phyloP scores from a whole-genome alignment of 1,284 basidiomycete species.

The Ustilago tritici region DNA sequence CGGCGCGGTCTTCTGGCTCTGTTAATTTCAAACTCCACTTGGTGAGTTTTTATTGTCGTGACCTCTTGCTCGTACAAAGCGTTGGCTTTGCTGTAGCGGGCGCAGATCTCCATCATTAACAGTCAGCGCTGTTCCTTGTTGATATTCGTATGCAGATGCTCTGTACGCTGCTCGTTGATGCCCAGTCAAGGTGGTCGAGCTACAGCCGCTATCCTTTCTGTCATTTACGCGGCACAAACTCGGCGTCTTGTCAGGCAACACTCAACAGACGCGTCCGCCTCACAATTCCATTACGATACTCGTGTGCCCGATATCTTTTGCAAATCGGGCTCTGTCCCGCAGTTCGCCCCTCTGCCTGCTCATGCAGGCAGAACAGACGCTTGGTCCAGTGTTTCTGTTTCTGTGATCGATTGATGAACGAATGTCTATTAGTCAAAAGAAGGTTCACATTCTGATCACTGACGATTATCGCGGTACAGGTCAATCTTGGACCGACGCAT shows the following conservation, averaged over 20 bases:
- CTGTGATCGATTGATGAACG: not conserved
- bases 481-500: constrained; percentile 55
- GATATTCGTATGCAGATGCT: too few species aligned
- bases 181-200: not conserved
- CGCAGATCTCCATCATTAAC: not conserved
- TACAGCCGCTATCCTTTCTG: not conserved
- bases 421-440: constrained; percentile 14
- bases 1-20: constrained; percentile 3
- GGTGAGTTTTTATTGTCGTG: not conserved
- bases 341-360: not conserved
- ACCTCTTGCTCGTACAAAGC: not conserved
- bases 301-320: not conserved
- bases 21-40: constrained; percentile 8
- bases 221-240: not conserved
- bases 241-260: constrained; percentile 10
- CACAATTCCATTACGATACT: not conserved
- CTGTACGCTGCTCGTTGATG: too few species aligned
- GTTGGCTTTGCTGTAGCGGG: not conserved
- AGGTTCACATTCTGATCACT: constrained; percentile 13
- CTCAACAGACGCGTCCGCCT: constrained; percentile 3
- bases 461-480: constrained; percentile 55
- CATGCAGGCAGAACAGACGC: not conserved
- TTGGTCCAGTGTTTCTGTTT: not conserved
- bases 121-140: not conserved
- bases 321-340: not conserved